These are phyloP conservation scores for Hypoxylon sp. DNA, from an alignment of 2,329 filamentous ascomycete genomes.

Conservation along the genomic window DNA sequence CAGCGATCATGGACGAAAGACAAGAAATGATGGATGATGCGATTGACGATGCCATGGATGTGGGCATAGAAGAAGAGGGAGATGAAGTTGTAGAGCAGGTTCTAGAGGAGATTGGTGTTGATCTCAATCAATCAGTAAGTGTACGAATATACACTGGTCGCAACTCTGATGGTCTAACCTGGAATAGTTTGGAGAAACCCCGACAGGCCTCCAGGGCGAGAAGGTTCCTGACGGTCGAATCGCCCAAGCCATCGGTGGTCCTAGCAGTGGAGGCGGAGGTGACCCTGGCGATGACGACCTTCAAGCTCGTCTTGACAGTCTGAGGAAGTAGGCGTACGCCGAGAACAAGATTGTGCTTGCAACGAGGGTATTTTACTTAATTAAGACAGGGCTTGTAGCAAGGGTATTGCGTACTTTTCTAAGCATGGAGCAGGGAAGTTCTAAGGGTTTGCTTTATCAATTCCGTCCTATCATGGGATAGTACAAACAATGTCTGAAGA, in stretches of 20 bases:
- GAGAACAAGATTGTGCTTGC: conserved; percentile 1
- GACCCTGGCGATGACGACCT: conserved; percentile 87
- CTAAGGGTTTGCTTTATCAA: conserved; percentile 17
- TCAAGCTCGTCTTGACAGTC: conserved; percentile 89
- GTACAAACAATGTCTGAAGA: conserved; percentile 11
- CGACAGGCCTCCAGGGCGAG: conserved; percentile 79
- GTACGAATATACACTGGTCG: background rate
- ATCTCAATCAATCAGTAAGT: conserved; percentile 87
- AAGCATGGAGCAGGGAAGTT: conserved; percentile 22
- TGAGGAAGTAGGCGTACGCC: conserved; percentile 62
- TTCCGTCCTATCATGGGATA: conserved; percentile 12
- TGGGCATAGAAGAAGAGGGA: conserved; percentile 90
- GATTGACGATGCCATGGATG: conserved; percentile 94
- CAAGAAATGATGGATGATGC: conserved; percentile 99
- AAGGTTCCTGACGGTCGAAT: conserved; percentile 78
- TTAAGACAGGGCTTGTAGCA: conserved; percentile 7
- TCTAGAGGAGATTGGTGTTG: conserved; percentile 94
- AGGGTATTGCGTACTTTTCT: conserved; percentile 10
- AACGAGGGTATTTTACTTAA: background rate
- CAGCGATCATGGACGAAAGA: conserved; percentile 98
- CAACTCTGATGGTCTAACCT: conserved; percentile 41
- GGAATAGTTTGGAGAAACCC: conserved; percentile 86
- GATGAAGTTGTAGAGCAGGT: conserved; percentile 98
- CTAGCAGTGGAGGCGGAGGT: conserved; percentile 60
- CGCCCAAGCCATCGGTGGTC: conserved; percentile 83